These are phyloP conservation scores for Penicillium sp. DNA, from an alignment of 2,329 filamentous ascomycete species.

Conservation along the genomic window DNA sequence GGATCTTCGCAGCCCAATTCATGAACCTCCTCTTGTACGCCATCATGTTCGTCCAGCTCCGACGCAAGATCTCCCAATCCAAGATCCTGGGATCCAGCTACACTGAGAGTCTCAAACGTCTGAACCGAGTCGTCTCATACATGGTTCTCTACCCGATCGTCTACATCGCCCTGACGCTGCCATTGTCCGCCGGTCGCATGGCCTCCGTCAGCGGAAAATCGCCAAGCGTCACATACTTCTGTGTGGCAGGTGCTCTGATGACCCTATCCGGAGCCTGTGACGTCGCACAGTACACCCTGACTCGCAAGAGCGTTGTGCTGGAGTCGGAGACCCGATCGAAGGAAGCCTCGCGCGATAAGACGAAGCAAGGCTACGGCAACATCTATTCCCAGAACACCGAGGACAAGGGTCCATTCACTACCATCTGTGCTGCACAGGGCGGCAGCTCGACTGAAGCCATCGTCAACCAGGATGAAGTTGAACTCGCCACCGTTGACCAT, in stretches of 20 bases:
- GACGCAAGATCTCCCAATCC: slow-evolving; percentile 37
- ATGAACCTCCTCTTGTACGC: slow-evolving; percentile 49
- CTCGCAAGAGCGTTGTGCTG: slow-evolving; percentile 13
- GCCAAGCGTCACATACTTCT: slow-evolving; percentile 42
- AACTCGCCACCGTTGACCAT: slow-evolving; percentile 9
- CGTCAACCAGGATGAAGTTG: slow-evolving; percentile 3
- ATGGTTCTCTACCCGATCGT: slow-evolving; percentile 43
- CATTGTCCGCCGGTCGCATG: slow-evolving; percentile 50
- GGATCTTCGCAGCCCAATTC: slow-evolving; percentile 53
- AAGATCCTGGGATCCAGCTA: slow-evolving; percentile 24
- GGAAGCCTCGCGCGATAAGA: slow-evolving; percentile 9
- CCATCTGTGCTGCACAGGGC: slow-evolving; percentile 8
- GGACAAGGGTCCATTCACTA: slow-evolving; percentile 10
- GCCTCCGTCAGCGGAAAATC: slow-evolving; percentile 28
- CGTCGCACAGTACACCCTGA: slow-evolving; percentile 53
- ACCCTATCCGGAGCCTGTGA: slow-evolving; percentile 58
- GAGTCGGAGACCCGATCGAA: slow-evolving; percentile 15
- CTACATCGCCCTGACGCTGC: slow-evolving; percentile 62
- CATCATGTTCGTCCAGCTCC: slow-evolving; percentile 47
- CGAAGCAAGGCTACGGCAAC: slow-evolving; percentile 1
- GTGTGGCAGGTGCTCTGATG: slow-evolving; percentile 53
- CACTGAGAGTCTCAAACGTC: slow-evolving; percentile 28
- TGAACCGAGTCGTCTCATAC: slow-evolving; percentile 36
- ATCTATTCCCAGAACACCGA: slow-evolving; percentile 3
- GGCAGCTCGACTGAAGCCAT: slow-evolving; percentile 13